Conservation (phyloP, 2,329 filamentous ascomycete genomes). For the Penicillium fuscoglaucum region DNA sequence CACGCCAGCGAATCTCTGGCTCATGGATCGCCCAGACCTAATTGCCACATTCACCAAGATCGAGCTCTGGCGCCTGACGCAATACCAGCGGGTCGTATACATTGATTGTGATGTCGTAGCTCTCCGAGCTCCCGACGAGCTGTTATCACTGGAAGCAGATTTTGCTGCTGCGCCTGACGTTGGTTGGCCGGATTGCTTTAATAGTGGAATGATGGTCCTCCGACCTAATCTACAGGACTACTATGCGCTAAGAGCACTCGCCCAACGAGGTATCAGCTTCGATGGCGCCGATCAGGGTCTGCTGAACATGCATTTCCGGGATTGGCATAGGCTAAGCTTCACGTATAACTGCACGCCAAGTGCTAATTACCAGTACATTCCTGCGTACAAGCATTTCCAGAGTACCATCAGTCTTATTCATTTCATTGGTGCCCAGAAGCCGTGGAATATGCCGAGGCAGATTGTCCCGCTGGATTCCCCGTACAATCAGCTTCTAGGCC, state of each 20-base stretch:
- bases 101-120: conserved; percentile 93
- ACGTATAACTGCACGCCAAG: conserved; percentile 97
- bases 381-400: conserved; percentile 91
- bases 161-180: conserved; percentile 85
- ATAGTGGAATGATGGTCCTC: conserved; percentile 94
- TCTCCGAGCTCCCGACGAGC: conserved; percentile 85
- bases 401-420: conserved; percentile 86
- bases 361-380: conserved; percentile 95
- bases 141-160: conserved; percentile 66
- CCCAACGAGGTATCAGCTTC: conserved; percentile 84
- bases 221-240: conserved; percentile 85
- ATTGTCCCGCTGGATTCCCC: conserved; percentile 38
- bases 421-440: conserved; percentile 90
- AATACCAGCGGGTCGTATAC: conserved; percentile 91
- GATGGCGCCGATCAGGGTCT: conserved; percentile 96
- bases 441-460: conserved; percentile 68
- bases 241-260: conserved; percentile 79
- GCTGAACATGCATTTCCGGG: conserved; percentile 89
- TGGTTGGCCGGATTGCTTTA: conserved; percentile 97
- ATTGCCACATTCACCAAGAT: conserved; percentile 96
- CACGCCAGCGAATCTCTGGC: conserved; percentile 75
- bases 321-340: conserved; percentile 86
- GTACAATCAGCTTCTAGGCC: conserved; percentile 79
- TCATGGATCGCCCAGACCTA: conserved; percentile 90
- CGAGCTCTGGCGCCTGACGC: conserved; percentile 84